Base-by-base conservation (phyloP, 75 land plant species). In the Selaginella moellendorffii region DNA sequence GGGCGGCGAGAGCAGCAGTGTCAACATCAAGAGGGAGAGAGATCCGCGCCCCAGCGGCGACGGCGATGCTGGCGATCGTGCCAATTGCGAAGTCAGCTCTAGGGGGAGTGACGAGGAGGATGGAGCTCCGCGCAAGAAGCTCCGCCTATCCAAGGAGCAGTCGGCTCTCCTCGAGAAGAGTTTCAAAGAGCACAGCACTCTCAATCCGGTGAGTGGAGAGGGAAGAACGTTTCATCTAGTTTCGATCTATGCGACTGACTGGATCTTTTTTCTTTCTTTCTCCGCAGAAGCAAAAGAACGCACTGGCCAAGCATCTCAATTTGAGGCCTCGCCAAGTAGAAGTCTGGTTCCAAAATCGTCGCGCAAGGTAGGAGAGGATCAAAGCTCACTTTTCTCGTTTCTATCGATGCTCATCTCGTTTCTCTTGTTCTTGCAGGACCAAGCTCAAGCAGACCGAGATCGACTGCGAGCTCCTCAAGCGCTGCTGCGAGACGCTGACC, bases 401-500 rank as follows among this genome's bases (percentile, higher is more conserved):
- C 1, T n/a, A 21, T 68, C 58, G 54, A 1, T 24, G 2, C 26
- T 26, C 1, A 24, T n/a, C 1, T 0, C 1, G 66, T 22, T 22
- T 29, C 21, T 65, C 1, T 28, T 63, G 0, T 68, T 29, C 22
- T 2, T 69, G 61, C 63, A 85, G 78, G 63, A 71, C 69, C 21
- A 71, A 76, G 63, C 63, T 75, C 52, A 85, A 82, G 67, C 85
- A 84, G 63, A 84, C 87, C 18, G 85, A 84, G 66, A 77, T 84
- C 67, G 87, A 84, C 59, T 82, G 85, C 56, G 88, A 85, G 71
- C 69, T 83, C 30, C 53, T 85, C 63, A 84, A 85, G 76, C 60
- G 86, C 29, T 85, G 88, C 78, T 85, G 85, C 62, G 88, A 79
- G 27, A 74, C 78, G 21, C 59, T 85, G 63, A 85, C 76, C 26